Base-by-base conservation (phyloP, 2,329 filamentous ascomycete genomes). In the Diaporthe capsici region DNA sequence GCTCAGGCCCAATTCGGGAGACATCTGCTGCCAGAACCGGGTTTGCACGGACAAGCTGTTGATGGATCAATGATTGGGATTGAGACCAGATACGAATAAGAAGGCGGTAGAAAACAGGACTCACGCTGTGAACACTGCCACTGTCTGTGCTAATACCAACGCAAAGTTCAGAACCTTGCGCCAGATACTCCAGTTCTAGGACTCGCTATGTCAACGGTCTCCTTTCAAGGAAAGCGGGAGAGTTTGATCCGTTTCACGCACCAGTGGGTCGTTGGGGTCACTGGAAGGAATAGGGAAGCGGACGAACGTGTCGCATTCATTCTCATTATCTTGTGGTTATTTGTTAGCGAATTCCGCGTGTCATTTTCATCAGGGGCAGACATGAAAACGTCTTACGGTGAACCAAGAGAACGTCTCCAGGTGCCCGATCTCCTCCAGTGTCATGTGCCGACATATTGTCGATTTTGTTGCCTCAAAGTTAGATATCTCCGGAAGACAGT, bases 91-190 rank as follows among this genome's bases (percentile, higher is more conserved):
- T 25, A 49, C 20, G 20, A 10, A 17, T 1, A 22, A 31, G 3
- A 47, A 9, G 4, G 37, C 3, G n/a, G 34, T 2, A 20, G 22
- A 31, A 12, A 37, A 7, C 3, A 4, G 28, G 12, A 31, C 63
- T 51, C 31, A 68, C 63, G 63, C 63, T 37, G 63, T 68, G 44
- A 68, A 68, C 5, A 68, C 63, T 15, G 63, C 63, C 28, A 68
- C 63, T 8, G 63, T 68, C 44, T 68, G 63, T 31, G 31, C 63
- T 3, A 34, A 51, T 8, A 68, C 63, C 5, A 68, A 31, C 31
- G 10, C 47, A 25, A 51, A 68, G n/a, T 68, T 68, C 12, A 53
- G n/a, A 9, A 51, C 22, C 22, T 68, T 68, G 31, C 63, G 63
- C 63, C 63, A 68, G 6, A 37, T 37, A 25, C 63, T 39, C 63